Evolutionary conservation across 2,329 filamentous ascomycete species (phyloP).

Genomic region (Ascochyta koolunga): DNA sequence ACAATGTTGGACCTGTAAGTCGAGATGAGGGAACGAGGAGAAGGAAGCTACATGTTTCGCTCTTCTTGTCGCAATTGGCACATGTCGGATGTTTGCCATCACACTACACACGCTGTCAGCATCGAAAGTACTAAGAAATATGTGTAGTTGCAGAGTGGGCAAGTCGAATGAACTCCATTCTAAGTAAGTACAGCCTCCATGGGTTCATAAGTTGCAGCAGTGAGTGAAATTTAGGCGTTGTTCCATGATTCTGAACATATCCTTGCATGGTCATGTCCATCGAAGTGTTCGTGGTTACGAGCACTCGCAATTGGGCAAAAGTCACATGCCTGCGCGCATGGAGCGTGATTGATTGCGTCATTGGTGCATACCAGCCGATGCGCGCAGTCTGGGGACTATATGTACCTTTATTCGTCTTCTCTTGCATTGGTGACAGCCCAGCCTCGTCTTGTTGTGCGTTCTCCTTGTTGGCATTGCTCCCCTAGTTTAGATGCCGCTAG

Average conservation of each 20-base stretch:
- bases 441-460: slow-evolving; percentile 44
- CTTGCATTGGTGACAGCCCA: slow-evolving; percentile 46
- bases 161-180: neutral
- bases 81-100: slow-evolving; percentile 42
- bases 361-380: neutral
- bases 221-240: neutral
- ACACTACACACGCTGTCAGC: slow-evolving; percentile 36
- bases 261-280: too few species aligned
- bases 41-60: slow-evolving; percentile 42
- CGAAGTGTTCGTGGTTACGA: neutral
- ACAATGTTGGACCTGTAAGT: slow-evolving; percentile 22
- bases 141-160: neutral
- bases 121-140: neutral
- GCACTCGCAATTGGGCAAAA: neutral
- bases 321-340: neutral
- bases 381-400: neutral
- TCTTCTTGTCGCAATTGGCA: slow-evolving; percentile 41
- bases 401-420: slow-evolving; percentile 44
- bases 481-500: slow-evolving; percentile 6
- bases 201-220: too few species aligned
- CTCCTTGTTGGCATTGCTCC: slow-evolving; percentile 31
- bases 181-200: neutral
- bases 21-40: slow-evolving; percentile 40
- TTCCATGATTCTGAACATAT: neutral
- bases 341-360: neutral